Evolutionary conservation across 208 protist genomes (phyloP), one percentile per base, ranked within the genome.

Genomic region (Strigomonas culicis): DNA sequence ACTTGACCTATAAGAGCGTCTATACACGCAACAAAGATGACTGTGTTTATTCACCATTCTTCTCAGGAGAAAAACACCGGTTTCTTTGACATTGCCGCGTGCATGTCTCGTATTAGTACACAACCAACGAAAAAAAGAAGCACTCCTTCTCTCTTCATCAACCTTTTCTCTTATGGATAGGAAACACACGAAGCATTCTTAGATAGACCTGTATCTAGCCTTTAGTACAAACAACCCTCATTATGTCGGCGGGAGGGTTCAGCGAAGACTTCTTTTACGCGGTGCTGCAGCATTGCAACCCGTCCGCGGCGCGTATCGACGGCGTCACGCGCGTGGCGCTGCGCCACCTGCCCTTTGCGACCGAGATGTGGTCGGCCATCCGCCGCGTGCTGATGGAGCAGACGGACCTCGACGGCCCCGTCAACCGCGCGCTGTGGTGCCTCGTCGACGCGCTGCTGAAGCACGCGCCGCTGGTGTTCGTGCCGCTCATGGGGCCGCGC

Each of bases 401-500:
- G 63, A 22, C 58, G 24, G 77, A 81, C 15, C 68, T 87, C 15
- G 77, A 84, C 49, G 71, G 70, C 6, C 49, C 68, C 30, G 31
- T 63, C 1, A 88, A 84, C 49, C 78, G 77, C 51, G 82, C 80
- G 4, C 51, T 94, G 44, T 94, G 88, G 85, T 89, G 82, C 68
- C 58, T 94, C 17, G 59, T 88, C 15, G 88, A 94, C 63, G 70
- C 79, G 1, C 71, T 94, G 24, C 68, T 94, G 59, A 91, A 92
- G 58, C 72, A 81, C 56, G 84, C 84, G 21, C 78, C 88, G 59
- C 78, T 85, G 62, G 74, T 94, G 25, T 94, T 85, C 68, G 69
- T 86, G 15, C 88, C 88, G 25, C 74, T 94, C 31, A 59, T 89
- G 21, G 60, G 72, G 1, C 82, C 87, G 25, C 76, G 84, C 1